phyloP scores from a whole-genome alignment of 139 green algal species.

The Cymbomonas tetramitiformis region DNA sequence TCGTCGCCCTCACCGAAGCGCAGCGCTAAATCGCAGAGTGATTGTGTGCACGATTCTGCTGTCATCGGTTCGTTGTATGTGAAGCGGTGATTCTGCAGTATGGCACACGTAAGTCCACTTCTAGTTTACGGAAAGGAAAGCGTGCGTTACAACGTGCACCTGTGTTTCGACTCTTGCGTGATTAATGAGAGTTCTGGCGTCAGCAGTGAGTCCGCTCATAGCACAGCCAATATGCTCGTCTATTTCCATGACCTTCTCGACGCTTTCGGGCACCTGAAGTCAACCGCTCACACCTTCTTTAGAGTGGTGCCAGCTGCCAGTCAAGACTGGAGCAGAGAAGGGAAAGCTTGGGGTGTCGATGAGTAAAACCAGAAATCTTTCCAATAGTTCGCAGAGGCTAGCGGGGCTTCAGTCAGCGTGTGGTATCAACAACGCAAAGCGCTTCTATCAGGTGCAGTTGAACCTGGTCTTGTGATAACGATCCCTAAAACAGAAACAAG shows the following conservation, averaged over 20 bases:
- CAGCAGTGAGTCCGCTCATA: slow-evolving; percentile 89
- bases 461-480: no score
- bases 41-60: slow-evolving; percentile 76
- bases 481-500: slow-evolving; percentile 14
- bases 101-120: no score
- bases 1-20: slow-evolving; percentile 88
- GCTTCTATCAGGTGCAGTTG: no score
- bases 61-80: slow-evolving; percentile 96
- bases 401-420: no score
- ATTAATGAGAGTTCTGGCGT: slow-evolving; percentile 92
- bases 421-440: no score
- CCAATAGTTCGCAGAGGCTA: no score
- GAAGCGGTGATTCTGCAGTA: slow-evolving; percentile 90
- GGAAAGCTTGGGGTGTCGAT: no score
- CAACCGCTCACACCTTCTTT: neutral
- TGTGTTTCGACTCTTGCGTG: slow-evolving; percentile 82
- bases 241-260: slow-evolving; percentile 89
- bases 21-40: slow-evolving; percentile 85
- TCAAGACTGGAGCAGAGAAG: no score
- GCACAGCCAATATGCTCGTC: slow-evolving; percentile 86
- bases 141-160: no score
- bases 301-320: slow-evolving; percentile 9
- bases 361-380: no score
- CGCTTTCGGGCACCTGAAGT: slow-evolving; percentile 64
- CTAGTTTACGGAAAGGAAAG: no score